Conservation (phyloP, 805 yeast species). For the Wickerhamomyces chambardii region DNA sequence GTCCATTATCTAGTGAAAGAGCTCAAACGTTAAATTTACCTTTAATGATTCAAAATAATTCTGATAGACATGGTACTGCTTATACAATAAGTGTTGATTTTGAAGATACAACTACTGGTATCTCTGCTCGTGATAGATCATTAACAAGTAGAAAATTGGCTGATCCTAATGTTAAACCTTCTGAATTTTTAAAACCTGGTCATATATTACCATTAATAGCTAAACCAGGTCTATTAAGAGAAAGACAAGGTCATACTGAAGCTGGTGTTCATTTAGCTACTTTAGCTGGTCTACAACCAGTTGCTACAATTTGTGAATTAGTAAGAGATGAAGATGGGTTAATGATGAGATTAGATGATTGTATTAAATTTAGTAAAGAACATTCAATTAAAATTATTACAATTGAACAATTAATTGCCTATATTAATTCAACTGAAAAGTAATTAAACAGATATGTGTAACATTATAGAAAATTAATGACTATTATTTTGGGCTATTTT, state of each 20-base stretch:
- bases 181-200: constrained; percentile 84
- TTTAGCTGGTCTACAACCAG: constrained; percentile 73
- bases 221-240: constrained; percentile 69
- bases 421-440: constrained; percentile 23
- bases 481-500: no score
- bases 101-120: constrained; percentile 94
- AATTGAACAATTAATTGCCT: constrained; percentile 62
- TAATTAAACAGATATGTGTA: no score
- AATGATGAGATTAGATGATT: constrained; percentile 92
- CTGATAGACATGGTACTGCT: constrained; percentile 94
- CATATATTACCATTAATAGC: constrained; percentile 93
- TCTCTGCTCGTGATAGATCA: constrained; percentile 90
- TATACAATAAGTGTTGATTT: constrained; percentile 90
- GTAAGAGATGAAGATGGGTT: constrained; percentile 90
- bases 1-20: constrained; percentile 65
- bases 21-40: constrained; percentile 81
- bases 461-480: no score
- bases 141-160: constrained; percentile 72
- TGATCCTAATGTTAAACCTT: constrained; percentile 40
- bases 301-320: constrained; percentile 88
- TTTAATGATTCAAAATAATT: constrained; percentile 44
- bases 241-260: constrained; percentile 94
- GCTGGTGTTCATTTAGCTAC: constrained; percentile 86
- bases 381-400: constrained; percentile 65
- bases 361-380: constrained; percentile 56